These are phyloP conservation scores for Lasiosphaeris hirsuta DNA, from an alignment of 495 filamentous ascomycete genomes.

Conservation along the genomic window DNA sequence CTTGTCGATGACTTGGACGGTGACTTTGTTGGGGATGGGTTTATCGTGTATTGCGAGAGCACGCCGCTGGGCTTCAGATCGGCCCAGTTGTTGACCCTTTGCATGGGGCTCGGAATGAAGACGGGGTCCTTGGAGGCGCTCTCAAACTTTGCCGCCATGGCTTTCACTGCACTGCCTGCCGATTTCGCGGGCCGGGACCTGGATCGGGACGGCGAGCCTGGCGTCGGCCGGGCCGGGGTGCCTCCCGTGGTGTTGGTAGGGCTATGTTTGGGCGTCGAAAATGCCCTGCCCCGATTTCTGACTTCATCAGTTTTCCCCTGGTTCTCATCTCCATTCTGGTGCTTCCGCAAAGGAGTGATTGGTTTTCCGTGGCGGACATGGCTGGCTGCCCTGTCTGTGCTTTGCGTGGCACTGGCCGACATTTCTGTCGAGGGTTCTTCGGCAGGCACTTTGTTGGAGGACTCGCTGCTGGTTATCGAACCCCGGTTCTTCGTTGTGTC, in stretches of 20 bases:
- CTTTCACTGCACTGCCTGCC: constrained; percentile 35
- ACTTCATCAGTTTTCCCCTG: neutral
- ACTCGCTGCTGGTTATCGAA: too few relatives aligned
- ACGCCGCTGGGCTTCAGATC: constrained; percentile 19
- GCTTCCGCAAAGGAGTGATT: neutral
- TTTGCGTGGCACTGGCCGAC: too few relatives aligned
- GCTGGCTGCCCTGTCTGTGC: too few relatives aligned
- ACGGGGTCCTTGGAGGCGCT: constrained; percentile 19
- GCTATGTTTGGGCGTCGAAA: neutral
- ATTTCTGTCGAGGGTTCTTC: too few relatives aligned
- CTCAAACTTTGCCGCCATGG: constrained; percentile 45
- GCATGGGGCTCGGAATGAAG: constrained; percentile 6
- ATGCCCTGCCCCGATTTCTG: neutral
- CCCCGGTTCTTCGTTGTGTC: too few relatives aligned
- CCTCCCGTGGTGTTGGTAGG: neutral
- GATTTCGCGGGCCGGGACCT: constrained; percentile 5
- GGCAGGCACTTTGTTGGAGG: too few relatives aligned
- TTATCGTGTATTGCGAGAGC: constrained; percentile 28
- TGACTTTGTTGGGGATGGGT: constrained; percentile 18
- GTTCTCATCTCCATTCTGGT: neutral
- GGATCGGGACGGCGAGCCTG: neutral
- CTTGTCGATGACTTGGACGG: constrained; percentile 7
- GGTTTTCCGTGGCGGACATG: neutral
- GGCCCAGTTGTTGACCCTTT: neutral
- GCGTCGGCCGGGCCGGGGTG: neutral